phyloP scores from a whole-genome alignment of 139 green algal species.

The Coccomyxa sp. region DNA sequence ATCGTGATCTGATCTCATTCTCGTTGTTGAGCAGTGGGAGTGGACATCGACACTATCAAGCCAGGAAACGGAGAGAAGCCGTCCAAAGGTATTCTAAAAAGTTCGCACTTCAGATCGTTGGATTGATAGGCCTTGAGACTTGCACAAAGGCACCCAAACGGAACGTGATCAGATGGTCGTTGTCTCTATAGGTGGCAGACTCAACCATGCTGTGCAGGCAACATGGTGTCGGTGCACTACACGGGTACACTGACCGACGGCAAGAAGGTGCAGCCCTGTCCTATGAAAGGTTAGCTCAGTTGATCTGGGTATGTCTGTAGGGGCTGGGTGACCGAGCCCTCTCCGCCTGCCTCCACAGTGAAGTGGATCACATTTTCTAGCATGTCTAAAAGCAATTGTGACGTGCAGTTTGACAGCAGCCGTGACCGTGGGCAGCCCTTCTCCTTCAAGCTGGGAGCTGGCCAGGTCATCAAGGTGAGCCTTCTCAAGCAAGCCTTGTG shows the following conservation, averaged over 20 bases:
- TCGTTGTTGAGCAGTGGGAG: slow-evolving; percentile 5
- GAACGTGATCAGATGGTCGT: too few species aligned
- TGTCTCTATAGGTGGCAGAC: too few species aligned
- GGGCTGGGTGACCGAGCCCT: background rate
- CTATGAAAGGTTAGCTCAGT: background rate
- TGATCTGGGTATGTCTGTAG: background rate
- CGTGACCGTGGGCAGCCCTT: slow-evolving; percentile 51
- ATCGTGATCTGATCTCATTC: too few species aligned
- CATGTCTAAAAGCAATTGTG: slow-evolving; percentile 28
- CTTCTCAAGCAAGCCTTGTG: background rate
- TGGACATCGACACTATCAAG: background rate
- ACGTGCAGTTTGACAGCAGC: slow-evolving; percentile 72
- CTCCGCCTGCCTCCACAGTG: too few species aligned
- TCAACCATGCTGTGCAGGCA: background rate
- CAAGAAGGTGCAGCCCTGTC: slow-evolving; percentile 20
- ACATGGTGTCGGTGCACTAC: slow-evolving; percentile 60
- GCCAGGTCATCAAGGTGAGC: slow-evolving; percentile 12
- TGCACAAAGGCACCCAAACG: too few species aligned
- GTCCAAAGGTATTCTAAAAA: background rate
- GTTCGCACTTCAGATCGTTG: too few species aligned
- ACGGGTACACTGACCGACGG: slow-evolving; percentile 12
- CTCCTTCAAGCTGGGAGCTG: slow-evolving; percentile 35
- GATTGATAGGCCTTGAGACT: too few species aligned
- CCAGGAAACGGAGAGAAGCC: background rate
- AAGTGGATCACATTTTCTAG: background rate